Evolutionary conservation across 2,329 filamentous ascomycete species (phyloP).

Genomic region (Escovopsis sp.): DNA sequence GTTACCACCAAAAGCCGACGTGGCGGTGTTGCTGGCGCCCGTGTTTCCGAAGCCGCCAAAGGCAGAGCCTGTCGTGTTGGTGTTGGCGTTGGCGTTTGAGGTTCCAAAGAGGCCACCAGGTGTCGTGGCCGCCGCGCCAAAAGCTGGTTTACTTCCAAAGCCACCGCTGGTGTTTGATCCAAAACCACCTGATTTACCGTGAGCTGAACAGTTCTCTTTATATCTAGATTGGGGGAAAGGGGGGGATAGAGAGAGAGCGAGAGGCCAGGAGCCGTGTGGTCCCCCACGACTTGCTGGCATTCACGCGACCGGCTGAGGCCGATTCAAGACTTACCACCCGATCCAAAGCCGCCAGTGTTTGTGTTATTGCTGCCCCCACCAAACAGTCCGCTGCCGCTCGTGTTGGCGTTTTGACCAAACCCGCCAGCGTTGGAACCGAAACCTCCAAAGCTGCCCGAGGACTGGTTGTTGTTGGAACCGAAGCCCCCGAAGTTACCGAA

Average conservation of each 20-base stretch:
- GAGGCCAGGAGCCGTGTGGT: neutral
- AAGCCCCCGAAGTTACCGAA: conserved; percentile 42
- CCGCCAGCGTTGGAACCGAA: conserved; percentile 27
- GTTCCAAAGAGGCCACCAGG: conserved; percentile 33
- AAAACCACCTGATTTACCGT: conserved; percentile 19
- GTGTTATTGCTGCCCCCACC: conserved; percentile 21
- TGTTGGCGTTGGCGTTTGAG: conserved; percentile 23
- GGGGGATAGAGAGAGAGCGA: too few relatives aligned
- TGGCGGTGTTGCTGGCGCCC: conserved; percentile 13
- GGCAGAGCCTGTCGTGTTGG: conserved; percentile 19
- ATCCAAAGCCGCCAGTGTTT: conserved; percentile 20
- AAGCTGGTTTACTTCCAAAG: conserved; percentile 35
- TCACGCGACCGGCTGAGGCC: conserved; percentile 1
- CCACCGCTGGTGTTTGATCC: conserved; percentile 22
- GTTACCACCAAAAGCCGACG: conserved; percentile 26
- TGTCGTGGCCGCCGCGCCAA: conserved; percentile 30
- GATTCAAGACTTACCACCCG: conserved; percentile 16
- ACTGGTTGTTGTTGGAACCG: conserved; percentile 33
- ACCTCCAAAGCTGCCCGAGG: conserved; percentile 38
- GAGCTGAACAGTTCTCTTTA: neutral
- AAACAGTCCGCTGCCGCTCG: conserved; percentile 26
- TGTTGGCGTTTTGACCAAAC: conserved; percentile 27
- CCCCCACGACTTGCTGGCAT: conserved; percentile 6
- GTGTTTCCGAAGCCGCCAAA: conserved; percentile 27
- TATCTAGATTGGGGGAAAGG: neutral